Evolutionary conservation across 1,284 basidiomycete genomes (phyloP).

Genomic region (Malassezia sympodialis): DNA sequence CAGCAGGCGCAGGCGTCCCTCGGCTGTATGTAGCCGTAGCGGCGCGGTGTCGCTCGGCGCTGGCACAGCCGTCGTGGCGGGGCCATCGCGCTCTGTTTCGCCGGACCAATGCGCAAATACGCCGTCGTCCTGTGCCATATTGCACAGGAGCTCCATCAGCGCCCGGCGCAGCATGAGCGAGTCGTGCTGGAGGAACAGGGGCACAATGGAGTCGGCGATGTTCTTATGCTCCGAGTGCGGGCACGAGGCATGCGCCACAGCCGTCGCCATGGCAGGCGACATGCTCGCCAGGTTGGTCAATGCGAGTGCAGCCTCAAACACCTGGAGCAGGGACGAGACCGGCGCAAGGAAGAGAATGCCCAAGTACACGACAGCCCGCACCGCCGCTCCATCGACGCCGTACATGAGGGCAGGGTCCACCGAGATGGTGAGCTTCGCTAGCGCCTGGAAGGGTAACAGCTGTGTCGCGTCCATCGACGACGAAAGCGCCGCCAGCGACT

Average conservation of each 20-base stretch:
- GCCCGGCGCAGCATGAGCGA: slow-evolving; percentile 73
- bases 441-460: slow-evolving; percentile 68
- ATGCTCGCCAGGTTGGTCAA: slow-evolving; percentile 82
- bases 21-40: slow-evolving; percentile 8
- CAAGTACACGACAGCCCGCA: slow-evolving; percentile 20
- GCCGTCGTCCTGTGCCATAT: slow-evolving; percentile 66
- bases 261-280: slow-evolving; percentile 37
- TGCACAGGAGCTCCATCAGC: slow-evolving; percentile 84
- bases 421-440: slow-evolving; percentile 86
- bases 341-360: slow-evolving; percentile 22
- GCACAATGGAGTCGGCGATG: slow-evolving; percentile 11
- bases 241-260: slow-evolving; percentile 32
- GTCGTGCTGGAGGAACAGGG: slow-evolving; percentile 67
- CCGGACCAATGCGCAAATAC: slow-evolving; percentile 51
- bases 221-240: slow-evolving; percentile 9
- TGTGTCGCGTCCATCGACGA: slow-evolving; percentile 31
- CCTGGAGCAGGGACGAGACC: slow-evolving; percentile 63
- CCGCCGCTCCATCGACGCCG: slow-evolving; percentile 49
- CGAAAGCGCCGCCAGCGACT: slow-evolving; percentile 13
- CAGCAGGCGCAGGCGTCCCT: slow-evolving; percentile 9
- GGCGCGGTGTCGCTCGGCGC: not conserved
- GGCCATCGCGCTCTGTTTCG: not conserved
- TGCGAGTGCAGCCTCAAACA: slow-evolving; percentile 87
- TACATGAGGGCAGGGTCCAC: slow-evolving; percentile 79
- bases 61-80: not conserved